Percentiles rank a stretch among this genome's conserved stretches.
Conservation (phyloP, 176 grass and related monocot genomes). For the Musa acuminata region DNA sequence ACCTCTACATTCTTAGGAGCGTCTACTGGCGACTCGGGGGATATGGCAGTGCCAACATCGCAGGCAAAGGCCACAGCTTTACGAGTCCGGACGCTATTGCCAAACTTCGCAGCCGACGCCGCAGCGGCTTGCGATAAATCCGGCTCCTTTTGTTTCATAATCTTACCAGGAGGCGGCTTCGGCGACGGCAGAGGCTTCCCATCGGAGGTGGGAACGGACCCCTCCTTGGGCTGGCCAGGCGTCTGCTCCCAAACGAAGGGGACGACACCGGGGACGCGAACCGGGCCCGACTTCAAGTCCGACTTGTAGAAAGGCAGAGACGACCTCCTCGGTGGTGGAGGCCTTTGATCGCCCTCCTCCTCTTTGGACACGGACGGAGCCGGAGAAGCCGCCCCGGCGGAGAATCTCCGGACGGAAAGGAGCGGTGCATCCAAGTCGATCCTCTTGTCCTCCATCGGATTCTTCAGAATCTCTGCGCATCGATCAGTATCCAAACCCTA, state of each 20-base stretch:
- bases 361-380: neutral
- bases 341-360: neutral
- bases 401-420: constrained; percentile 46
- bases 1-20: neutral
- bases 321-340: constrained; percentile 14
- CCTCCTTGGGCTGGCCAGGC: constrained; percentile 74
- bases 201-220: constrained; percentile 17
- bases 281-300: constrained; percentile 58
- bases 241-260: constrained; percentile 85
- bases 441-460: constrained; percentile 21
- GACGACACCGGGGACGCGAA: constrained; percentile 56
- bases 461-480: neutral
- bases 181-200: constrained; percentile 1
- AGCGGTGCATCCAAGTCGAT: constrained; percentile 78
- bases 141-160: no score
- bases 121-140: neutral
- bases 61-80: neutral
- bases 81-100: no score
- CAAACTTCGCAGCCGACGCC: neutral
- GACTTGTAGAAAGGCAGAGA: constrained; percentile 37
- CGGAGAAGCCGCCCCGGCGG: constrained; percentile 27
- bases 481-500: neutral
- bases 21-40: neutral
- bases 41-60: neutral
- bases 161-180: constrained; percentile 14